Evolutionary conservation across 371 early-diverging fungal species (phyloP).

Genomic region (Homolaphlyctis polyrhiza): DNA sequence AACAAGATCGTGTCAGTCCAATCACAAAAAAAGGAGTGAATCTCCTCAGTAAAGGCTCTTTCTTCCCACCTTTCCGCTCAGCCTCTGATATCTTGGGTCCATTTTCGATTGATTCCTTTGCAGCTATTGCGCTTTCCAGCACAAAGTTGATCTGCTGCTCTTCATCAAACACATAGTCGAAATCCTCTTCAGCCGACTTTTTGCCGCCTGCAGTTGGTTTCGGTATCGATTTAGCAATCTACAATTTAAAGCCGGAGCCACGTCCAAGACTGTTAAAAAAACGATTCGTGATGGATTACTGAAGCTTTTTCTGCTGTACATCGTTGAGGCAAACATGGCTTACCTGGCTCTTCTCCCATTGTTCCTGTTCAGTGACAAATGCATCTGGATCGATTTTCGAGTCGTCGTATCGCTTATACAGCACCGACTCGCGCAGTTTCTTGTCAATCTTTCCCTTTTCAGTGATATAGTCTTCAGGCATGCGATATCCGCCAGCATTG

Average conservation of each 20-base stretch:
- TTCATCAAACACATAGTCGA: constrained; percentile 93
- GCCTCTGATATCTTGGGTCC: constrained; percentile 54
- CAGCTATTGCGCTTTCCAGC: constrained; percentile 62
- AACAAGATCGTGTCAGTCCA: constrained; percentile 3
- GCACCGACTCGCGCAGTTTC: constrained; percentile 81
- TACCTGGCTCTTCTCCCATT: constrained; percentile 76
- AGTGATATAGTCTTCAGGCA: constrained; percentile 87
- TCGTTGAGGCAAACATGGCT: too few relatives aligned
- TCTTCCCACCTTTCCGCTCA: constrained; percentile 40
- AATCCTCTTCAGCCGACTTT: constrained; percentile 45
- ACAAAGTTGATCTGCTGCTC: constrained; percentile 89
- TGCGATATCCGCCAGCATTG: constrained; percentile 76
- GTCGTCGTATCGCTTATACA: constrained; percentile 88
- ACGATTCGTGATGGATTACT: too few relatives aligned
- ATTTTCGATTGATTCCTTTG: constrained; percentile 41
- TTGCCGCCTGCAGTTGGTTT: constrained; percentile 23
- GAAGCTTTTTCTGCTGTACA: too few relatives aligned
- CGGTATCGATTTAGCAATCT: constrained; percentile 30
- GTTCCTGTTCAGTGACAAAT: constrained; percentile 87
- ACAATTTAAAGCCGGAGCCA: too few relatives aligned
- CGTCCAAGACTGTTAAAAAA: too few relatives aligned
- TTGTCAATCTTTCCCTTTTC: constrained; percentile 93
- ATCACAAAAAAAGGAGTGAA: not conserved
- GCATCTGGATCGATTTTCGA: constrained; percentile 45
- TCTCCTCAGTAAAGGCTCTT: not conserved